phyloP scores from a whole-genome alignment of 2,329 filamentous ascomycete genomes.

The Magnaporthiopsis incrustans region DNA sequence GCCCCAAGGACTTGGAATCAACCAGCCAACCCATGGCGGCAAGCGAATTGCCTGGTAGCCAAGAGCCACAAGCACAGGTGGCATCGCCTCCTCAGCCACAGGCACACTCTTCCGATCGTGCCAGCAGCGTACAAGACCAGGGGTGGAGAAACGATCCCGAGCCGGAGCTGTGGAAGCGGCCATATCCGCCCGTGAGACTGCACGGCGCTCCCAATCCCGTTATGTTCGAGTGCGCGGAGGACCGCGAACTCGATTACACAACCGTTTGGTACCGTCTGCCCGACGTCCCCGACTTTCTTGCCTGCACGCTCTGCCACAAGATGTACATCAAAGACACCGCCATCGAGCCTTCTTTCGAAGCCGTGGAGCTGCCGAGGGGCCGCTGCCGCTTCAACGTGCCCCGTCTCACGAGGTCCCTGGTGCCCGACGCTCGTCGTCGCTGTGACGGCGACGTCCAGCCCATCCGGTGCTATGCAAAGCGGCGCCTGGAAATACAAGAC shows the following conservation, averaged over 20 bases:
- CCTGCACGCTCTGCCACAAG: constrained; percentile 3
- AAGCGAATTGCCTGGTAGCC: no score
- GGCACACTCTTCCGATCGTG: no score
- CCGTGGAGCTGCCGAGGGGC: neutral
- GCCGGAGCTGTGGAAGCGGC: neutral
- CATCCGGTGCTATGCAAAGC: neutral
- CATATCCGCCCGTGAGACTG: neutral
- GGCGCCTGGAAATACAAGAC: neutral
- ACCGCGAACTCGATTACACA: neutral
- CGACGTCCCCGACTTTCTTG: neutral
- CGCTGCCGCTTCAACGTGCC: constrained; percentile 1
- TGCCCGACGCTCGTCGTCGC: neutral
- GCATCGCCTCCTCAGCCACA: no score
- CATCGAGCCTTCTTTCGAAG: neutral
- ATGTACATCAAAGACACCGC: neutral
- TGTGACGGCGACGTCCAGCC: neutral
- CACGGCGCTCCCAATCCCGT: neutral
- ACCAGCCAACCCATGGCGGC: no score
- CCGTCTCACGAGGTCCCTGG: neutral
- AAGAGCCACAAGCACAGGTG: no score
- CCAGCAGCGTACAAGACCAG: no score
- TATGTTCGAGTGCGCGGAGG: neutral
- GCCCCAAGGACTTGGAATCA: no score
- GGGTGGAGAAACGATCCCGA: neutral
- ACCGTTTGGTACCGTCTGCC: constrained; percentile 1